phyloP scores from a whole-genome alignment of 495 filamentous ascomycete species.

The Xylaria sp. region DNA sequence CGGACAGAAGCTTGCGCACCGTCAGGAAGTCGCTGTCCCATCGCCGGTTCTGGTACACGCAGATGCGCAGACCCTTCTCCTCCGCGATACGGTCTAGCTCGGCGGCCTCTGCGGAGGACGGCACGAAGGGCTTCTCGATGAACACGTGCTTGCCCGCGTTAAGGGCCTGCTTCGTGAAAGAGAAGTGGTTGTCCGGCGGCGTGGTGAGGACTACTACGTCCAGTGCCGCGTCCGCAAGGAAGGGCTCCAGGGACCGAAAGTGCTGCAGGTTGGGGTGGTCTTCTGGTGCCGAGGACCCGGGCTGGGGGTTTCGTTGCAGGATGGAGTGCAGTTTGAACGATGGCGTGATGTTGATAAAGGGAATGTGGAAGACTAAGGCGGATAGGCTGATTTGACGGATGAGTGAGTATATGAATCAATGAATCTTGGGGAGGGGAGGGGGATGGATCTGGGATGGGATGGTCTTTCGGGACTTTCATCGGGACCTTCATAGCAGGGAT shows the following conservation, averaged over 20 bases:
- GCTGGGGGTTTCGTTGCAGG: conserved; percentile 67
- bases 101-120: conserved; percentile 72
- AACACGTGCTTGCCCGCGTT: conserved; percentile 82
- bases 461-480: neutral
- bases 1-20: conserved; percentile 65
- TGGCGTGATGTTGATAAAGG: conserved; percentile 72
- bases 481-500: too few species aligned
- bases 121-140: conserved; percentile 89
- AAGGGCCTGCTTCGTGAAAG: conserved; percentile 69
- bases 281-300: conserved; percentile 60
- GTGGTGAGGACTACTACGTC: conserved; percentile 80
- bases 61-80: conserved; percentile 66
- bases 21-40: conserved; percentile 88
- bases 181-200: conserved; percentile 76
- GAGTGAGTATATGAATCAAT: conserved; percentile 27
- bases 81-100: conserved; percentile 71
- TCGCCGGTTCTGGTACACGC: conserved; percentile 89
- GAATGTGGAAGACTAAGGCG: conserved; percentile 90
- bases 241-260: conserved; percentile 64
- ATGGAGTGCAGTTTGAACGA: conserved; percentile 76
- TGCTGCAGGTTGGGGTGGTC: conserved; percentile 73
- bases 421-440: neutral
- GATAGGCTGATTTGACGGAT: conserved; percentile 63
- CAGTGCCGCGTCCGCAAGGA: conserved; percentile 69
- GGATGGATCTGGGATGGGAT: neutral